These are phyloP conservation scores for Phytopythium boreale DNA, from an alignment of 352 stramenopile genomes.

Conservation along the genomic window DNA sequence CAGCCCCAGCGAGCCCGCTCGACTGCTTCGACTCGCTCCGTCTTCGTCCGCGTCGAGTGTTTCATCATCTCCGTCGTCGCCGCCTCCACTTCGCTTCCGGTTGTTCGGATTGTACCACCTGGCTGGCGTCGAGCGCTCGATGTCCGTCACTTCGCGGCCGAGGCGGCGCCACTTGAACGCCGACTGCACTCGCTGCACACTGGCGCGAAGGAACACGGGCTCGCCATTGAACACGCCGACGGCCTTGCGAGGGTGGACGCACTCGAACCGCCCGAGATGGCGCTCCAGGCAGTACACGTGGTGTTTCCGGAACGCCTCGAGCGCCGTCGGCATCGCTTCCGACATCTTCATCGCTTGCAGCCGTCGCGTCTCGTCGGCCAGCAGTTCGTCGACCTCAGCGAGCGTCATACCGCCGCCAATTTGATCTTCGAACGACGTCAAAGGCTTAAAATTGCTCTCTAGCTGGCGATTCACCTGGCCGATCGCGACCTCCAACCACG, in stretches of 20 bases:
- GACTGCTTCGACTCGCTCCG: background rate
- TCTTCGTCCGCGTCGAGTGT: background rate
- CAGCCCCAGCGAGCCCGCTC: conserved; percentile 24
- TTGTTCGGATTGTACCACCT: conserved; percentile 37
- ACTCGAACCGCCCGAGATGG: conserved; percentile 61
- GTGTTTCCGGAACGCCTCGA: conserved; percentile 78
- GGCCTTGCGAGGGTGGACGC: conserved; percentile 60
- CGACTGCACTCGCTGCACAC: conserved; percentile 52
- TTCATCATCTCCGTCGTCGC: conserved; percentile 11
- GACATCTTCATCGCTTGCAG: conserved; percentile 31
- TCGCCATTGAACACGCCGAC: conserved; percentile 79
- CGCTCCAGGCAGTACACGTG: conserved; percentile 76
- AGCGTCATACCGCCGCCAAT: background rate
- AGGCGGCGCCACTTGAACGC: conserved; percentile 70
- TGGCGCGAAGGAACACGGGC: conserved; percentile 61
- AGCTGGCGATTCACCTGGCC: conserved; percentile 32
- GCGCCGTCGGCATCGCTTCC: conserved; percentile 74
- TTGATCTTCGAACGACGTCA: conserved; percentile 5
- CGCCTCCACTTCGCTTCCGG: conserved; percentile 6
- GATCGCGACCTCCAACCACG: conserved; percentile 44
- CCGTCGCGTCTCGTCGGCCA: conserved; percentile 33
- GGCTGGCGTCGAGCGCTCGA: conserved; percentile 45
- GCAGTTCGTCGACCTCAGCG: conserved; percentile 12
- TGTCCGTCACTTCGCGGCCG: conserved; percentile 53
- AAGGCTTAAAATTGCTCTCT: background rate